A percentile compares a stretch with the other conserved stretches of the same genome.
Conservation (phyloP, 2,329 filamentous ascomycete genomes). For the Hymenoscyphus occultus region DNA sequence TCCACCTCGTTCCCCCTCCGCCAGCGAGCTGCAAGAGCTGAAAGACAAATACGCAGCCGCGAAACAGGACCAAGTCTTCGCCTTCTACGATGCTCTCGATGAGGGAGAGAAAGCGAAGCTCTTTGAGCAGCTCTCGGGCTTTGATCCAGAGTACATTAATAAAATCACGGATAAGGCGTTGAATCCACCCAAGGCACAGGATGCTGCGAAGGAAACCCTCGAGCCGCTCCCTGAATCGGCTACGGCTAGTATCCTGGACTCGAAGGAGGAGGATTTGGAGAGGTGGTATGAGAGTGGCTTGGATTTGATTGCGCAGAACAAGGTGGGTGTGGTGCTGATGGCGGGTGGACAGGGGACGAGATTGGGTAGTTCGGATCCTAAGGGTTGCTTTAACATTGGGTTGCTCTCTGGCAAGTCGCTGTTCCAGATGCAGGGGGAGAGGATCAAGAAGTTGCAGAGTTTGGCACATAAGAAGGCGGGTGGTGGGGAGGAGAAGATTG, state of each 20-base stretch:
- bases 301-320: slow-evolving; percentile 63
- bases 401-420: slow-evolving; percentile 89
- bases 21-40: slow-evolving; percentile 48
- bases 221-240: slow-evolving; percentile 86
- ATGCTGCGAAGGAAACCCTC: slow-evolving; percentile 44
- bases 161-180: slow-evolving; percentile 79
- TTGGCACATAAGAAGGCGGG: slow-evolving; percentile 71
- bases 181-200: slow-evolving; percentile 64
- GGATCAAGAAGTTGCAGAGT: slow-evolving; percentile 81
- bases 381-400: slow-evolving; percentile 96
- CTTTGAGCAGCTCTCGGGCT: slow-evolving; percentile 75
- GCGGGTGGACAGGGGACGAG: slow-evolving; percentile 95
- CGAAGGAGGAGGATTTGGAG: slow-evolving; percentile 70
- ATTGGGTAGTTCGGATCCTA: slow-evolving; percentile 89
- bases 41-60: slow-evolving; percentile 71
- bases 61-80: slow-evolving; percentile 77
- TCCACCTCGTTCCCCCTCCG: slow-evolving; percentile 37
- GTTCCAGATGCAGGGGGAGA: slow-evolving; percentile 96
- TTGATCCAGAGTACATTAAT: slow-evolving; percentile 87
- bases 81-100: slow-evolving; percentile 80
- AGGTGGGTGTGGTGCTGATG: slow-evolving; percentile 87
- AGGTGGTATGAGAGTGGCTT: slow-evolving; percentile 77
- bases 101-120: slow-evolving; percentile 71
- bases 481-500: slow-evolving; percentile 52
- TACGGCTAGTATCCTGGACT: slow-evolving; percentile 88